These are phyloP conservation scores for Eucalyptus tenuipes DNA, from an alignment of 345 rosid species.

Conservation along the genomic window DNA sequence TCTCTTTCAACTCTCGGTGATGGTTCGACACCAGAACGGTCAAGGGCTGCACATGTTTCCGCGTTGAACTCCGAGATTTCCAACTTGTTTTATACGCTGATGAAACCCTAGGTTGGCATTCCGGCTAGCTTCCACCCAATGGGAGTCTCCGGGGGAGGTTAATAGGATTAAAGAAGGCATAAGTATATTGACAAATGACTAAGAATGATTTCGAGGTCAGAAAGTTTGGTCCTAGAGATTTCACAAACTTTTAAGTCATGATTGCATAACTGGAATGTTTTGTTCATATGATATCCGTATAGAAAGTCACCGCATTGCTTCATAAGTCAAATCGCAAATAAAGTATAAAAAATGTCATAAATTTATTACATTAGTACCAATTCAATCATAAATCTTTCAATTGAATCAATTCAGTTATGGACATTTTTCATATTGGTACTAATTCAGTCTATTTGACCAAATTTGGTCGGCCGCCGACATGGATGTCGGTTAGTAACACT, in stretches of 20 bases:
- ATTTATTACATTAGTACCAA: fast-evolving
- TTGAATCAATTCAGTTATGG: fast-evolving
- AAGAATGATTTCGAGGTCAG: not conserved
- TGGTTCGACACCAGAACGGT: not conserved
- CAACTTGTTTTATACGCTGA: not conserved
- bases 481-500: fast-evolving
- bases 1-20: not conserved
- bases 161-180: not conserved
- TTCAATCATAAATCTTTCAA: no score
- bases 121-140: not conserved
- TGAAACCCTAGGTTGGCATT: not conserved
- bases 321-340: not conserved
- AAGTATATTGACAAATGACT: not conserved
- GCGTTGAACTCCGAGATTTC: not conserved
- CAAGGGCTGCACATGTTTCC: not conserved
- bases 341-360: fast-evolving
- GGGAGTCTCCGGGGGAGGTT: not conserved
- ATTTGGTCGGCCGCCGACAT: fast-evolving
- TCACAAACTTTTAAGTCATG: not conserved
- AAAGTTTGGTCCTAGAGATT: not conserved
- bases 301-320: not conserved
- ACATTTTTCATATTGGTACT: no score
- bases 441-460: fast-evolving
- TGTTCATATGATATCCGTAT: not conserved
- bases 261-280: not conserved